A percentile compares a stretch with the other conserved stretches of the same genome.
phyloP scores from a whole-genome alignment of 2,329 filamentous ascomycete species.

The Penicillium sp. region DNA sequence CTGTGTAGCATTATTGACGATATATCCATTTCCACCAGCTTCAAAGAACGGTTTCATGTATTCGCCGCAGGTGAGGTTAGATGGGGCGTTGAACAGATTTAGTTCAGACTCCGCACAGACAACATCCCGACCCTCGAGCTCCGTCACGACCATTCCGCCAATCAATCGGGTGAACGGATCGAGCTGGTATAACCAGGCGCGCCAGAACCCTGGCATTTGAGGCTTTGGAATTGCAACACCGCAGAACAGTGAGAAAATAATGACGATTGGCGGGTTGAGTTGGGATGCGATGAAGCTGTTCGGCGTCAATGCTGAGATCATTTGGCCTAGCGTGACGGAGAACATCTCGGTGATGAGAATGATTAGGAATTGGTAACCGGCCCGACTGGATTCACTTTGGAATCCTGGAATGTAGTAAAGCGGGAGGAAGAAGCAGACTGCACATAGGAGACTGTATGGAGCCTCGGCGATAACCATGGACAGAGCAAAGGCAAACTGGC shows the following conservation, averaged over 20 bases:
- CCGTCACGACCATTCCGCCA: constrained; percentile 75
- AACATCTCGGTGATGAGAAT: constrained; percentile 82
- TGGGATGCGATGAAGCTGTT: constrained; percentile 76
- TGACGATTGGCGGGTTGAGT: constrained; percentile 79
- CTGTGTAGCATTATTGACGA: constrained; percentile 65
- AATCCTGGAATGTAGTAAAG: constrained; percentile 85
- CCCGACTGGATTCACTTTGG: constrained; percentile 61
- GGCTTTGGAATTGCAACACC: constrained; percentile 79
- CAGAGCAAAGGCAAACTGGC: constrained; percentile 72
- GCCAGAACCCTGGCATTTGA: constrained; percentile 78
- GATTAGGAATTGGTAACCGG: constrained; percentile 87
- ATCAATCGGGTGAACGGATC: constrained; percentile 83
- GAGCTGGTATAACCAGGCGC: constrained; percentile 77
- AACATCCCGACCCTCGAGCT: constrained; percentile 67
- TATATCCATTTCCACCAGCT: constrained; percentile 68
- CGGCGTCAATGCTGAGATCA: constrained; percentile 74
- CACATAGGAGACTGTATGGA: constrained; percentile 79
- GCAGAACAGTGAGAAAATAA: constrained; percentile 82
- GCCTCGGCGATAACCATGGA: constrained; percentile 81
- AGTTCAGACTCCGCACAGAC: constrained; percentile 63
- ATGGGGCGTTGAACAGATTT: constrained; percentile 68
- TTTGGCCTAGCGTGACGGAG: constrained; percentile 76
- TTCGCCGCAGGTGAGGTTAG: constrained; percentile 67
- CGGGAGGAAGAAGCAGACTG: constrained; percentile 77
- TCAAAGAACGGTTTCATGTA: constrained; percentile 75